phyloP scores from a whole-genome alignment of 2,329 filamentous ascomycete genomes.

The Cadophora malorum region DNA sequence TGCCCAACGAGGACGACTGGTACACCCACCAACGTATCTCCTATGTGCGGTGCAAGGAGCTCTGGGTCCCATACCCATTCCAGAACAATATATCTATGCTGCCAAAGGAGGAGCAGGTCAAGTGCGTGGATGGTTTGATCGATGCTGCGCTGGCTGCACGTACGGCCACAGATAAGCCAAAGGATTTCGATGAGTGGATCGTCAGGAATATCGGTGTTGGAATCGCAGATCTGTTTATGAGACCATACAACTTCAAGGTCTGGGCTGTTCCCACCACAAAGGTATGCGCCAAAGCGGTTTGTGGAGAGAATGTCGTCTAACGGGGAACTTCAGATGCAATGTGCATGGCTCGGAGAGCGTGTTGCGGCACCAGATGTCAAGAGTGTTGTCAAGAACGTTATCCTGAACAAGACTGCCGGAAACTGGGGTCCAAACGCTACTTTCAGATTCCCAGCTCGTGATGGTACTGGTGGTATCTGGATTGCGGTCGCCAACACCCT shows the following conservation, averaged over 20 bases:
- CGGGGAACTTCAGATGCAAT: conserved; percentile 80
- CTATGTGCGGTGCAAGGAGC: conserved; percentile 94
- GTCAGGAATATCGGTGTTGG: conserved; percentile 88
- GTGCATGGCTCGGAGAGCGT: conserved; percentile 96
- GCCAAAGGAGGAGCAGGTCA: conserved; percentile 95
- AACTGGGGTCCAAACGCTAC: conserved; percentile 99
- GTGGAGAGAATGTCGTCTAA: not conserved
- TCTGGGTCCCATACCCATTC: conserved; percentile 99
- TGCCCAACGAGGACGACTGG: conserved; percentile 94
- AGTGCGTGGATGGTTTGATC: conserved; percentile 93
- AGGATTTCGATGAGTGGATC: conserved; percentile 99
- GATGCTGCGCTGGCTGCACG: conserved; percentile 89
- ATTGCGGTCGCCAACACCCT: conserved; percentile 94
- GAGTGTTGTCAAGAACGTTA: conserved; percentile 89
- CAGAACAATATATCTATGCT: conserved; percentile 99
- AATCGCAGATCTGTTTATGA: conserved; percentile 96
- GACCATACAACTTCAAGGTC: conserved; percentile 99
- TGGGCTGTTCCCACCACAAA: conserved; percentile 98
- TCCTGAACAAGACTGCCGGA: conserved; percentile 93
- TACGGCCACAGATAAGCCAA: conserved; percentile 88
- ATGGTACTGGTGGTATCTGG: conserved; percentile 98
- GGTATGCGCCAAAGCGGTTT: conserved; percentile 57
- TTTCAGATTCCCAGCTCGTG: conserved; percentile 95
- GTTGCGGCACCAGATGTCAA: conserved; percentile 97
- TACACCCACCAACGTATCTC: conserved; percentile 98